phyloP scores from a whole-genome alignment of 768 basidiomycete genomes.

The Fomitopsis pulvina region DNA sequence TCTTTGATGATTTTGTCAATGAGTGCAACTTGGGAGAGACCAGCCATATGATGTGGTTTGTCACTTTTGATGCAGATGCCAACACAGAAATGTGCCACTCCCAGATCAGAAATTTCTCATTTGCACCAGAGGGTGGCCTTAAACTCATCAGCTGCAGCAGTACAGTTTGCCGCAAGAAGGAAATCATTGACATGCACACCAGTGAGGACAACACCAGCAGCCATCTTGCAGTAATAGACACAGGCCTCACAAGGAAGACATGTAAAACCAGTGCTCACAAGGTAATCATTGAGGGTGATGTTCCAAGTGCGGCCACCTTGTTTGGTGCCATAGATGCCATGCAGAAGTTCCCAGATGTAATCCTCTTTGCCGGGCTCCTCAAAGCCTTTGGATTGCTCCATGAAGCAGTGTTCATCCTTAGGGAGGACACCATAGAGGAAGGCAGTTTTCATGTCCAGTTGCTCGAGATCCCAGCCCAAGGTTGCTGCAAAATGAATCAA shows the following conservation, averaged over 20 bases:
- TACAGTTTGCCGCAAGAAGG: constrained; percentile 4
- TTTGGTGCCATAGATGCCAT: constrained; percentile 15
- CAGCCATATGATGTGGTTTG: too few relatives aligned
- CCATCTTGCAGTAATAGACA: too few relatives aligned
- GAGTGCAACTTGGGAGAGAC: too few relatives aligned
- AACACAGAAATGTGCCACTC: constrained; percentile 13
- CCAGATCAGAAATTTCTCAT: constrained; percentile 27
- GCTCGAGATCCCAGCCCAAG: too few relatives aligned
- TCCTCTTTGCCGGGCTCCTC: background rate
- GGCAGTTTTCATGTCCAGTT: too few relatives aligned
- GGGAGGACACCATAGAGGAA: too few relatives aligned
- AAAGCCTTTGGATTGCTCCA: constrained; percentile 24
- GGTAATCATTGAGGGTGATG: constrained; percentile 2
- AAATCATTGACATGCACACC: constrained; percentile 19
- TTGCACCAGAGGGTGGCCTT: constrained; percentile 20
- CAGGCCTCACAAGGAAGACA: too few relatives aligned
- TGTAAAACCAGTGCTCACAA: too few relatives aligned
- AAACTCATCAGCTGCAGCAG: constrained; percentile 23
- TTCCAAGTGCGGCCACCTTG: constrained; percentile 17
- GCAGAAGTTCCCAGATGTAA: constrained; percentile 9
- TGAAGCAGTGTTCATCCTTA: constrained; percentile 9
- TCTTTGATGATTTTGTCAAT: too few relatives aligned
- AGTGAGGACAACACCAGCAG: constrained; percentile 6
- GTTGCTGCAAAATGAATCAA: constrained; percentile 10
- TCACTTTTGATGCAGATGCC: too few relatives aligned